Base-by-base conservation (phyloP, 225 moss, liverwort and hornwort genomes). In the Takakia lepidozioides region DNA sequence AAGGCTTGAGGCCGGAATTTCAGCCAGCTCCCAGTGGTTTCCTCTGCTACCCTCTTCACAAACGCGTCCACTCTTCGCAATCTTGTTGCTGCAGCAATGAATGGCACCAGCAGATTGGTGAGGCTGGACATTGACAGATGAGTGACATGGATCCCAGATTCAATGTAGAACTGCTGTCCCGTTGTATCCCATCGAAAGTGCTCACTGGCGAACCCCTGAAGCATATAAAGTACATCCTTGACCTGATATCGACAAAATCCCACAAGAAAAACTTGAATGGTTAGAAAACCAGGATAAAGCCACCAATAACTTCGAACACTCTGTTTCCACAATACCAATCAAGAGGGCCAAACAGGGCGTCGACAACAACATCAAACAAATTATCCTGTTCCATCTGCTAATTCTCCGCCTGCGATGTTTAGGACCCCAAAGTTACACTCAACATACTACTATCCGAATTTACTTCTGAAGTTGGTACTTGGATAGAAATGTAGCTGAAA, bases 111-210 rank as follows among this genome's bases (percentile, higher is more conserved):
- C 59, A 99, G 61, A 58, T 85, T 80, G 66, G 62, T 65, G 29
- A 99, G 91, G 66, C 98, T 91, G n/a, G 98, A 91, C 65, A 87
- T 80, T 37, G 91, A 87, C 42, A 91, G 71, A 58, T 91, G 78
- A 13, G 81, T 59, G 53, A 91, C 80, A 52, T 91, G 82, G 38
- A 91, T 58, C 25, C 91, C 91, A 39, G 67, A 78, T 32, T 71
- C 49, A 25, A 87, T 78, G 52, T 30, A 73, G 63, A 91, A 98
- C 27, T 59, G 61, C 64, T 79, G 73, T n/a, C 38, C 58, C 47
- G 19, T 59, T 52, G 75, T 64, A 58, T 91, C 76, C 98, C 98
- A 98, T 51, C 71, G 80, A 46, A 95, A 59, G 51, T 67, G 69
- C 46, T 56, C 45, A 40, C 82, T 81, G 29, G 91, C 62, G 54